Conservation (phyloP, 1,284 basidiomycete genomes). For the Puccinia brachypodii region DNA sequence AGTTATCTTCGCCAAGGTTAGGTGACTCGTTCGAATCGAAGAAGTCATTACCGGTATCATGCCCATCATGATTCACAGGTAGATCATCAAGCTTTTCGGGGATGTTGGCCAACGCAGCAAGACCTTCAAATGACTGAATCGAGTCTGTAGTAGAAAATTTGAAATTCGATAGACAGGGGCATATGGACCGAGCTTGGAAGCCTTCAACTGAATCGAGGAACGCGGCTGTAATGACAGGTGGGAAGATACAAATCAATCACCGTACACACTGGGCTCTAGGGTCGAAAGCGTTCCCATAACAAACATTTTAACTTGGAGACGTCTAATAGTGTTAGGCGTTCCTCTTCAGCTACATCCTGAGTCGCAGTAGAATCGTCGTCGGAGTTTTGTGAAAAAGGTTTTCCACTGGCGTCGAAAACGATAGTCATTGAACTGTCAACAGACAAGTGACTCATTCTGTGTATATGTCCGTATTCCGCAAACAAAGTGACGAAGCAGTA, state of each 20-base stretch:
- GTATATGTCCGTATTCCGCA: slow-evolving; percentile 50
- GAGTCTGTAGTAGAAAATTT: slow-evolving; percentile 69
- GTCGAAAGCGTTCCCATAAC: neutral
- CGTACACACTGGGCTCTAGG: too few species aligned
- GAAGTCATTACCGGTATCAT: slow-evolving; percentile 49
- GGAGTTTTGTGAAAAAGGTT: slow-evolving; percentile 18
- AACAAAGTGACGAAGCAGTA: slow-evolving; percentile 78
- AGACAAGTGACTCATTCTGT: slow-evolving; percentile 63
- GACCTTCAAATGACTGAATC: slow-evolving; percentile 49
- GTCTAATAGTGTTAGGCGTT: slow-evolving; percentile 51
- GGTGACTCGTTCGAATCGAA: slow-evolving; percentile 50
- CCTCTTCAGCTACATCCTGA: slow-evolving; percentile 69
- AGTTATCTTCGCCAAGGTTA: slow-evolving; percentile 45
- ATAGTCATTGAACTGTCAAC: slow-evolving; percentile 81
- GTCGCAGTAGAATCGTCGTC: slow-evolving; percentile 64
- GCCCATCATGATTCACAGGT: slow-evolving; percentile 14
- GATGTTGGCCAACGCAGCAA: slow-evolving; percentile 34
- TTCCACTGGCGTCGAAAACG: slow-evolving; percentile 83
- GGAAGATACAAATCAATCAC: slow-evolving; percentile 7
- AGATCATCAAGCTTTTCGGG: slow-evolving; percentile 26
- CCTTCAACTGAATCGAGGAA: slow-evolving; percentile 70
- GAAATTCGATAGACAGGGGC: slow-evolving; percentile 75
- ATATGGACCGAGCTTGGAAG: slow-evolving; percentile 71
- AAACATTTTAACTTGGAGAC: slow-evolving; percentile 60
- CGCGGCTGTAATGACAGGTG: slow-evolving; percentile 49